Percentiles rank a stretch among this genome's conserved stretches.
phyloP scores from a whole-genome alignment of 2,329 filamentous ascomycete species.

The Simplicillium sp. region DNA sequence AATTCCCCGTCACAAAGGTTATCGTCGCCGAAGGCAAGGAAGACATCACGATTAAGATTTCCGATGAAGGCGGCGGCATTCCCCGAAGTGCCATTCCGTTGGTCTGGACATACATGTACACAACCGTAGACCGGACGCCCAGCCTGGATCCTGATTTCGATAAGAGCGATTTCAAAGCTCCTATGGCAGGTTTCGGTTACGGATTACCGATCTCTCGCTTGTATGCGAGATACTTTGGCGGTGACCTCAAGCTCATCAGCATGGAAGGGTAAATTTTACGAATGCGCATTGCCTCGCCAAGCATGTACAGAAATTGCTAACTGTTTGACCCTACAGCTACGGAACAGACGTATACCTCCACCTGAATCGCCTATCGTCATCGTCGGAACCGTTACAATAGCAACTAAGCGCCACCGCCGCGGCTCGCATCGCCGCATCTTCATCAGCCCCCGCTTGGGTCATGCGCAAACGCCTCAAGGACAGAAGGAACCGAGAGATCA shows the following conservation, averaged over 20 bases:
- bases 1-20: slow-evolving; percentile 93
- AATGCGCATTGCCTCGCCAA: too few species aligned
- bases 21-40: slow-evolving; percentile 97
- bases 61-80: slow-evolving; percentile 93
- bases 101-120: slow-evolving; percentile 99
- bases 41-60: slow-evolving; percentile 98
- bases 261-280: slow-evolving; percentile 87
- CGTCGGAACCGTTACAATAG: slow-evolving; percentile 95
- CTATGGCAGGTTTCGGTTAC: slow-evolving; percentile 99
- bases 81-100: slow-evolving; percentile 86
- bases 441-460: slow-evolving; percentile 18
- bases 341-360: slow-evolving; percentile 98
- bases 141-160: slow-evolving; percentile 96
- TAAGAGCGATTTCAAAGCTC: slow-evolving; percentile 98
- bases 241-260: slow-evolving; percentile 93
- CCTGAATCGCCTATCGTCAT: slow-evolving; percentile 89
- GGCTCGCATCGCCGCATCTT: slow-evolving; percentile 10
- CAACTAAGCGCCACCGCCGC: slow-evolving; percentile 48
- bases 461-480: slow-evolving; percentile 59
- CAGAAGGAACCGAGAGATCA: slow-evolving; percentile 51
- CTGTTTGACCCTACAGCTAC: slow-evolving; percentile 50
- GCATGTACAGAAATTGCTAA: too few species aligned
- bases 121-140: slow-evolving; percentile 91
- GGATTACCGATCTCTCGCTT: slow-evolving; percentile 87
- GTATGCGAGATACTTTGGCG: slow-evolving; percentile 95